phyloP scores from a whole-genome alignment of 192 early-diverging fungal species.

The Coemansia sp. region DNA sequence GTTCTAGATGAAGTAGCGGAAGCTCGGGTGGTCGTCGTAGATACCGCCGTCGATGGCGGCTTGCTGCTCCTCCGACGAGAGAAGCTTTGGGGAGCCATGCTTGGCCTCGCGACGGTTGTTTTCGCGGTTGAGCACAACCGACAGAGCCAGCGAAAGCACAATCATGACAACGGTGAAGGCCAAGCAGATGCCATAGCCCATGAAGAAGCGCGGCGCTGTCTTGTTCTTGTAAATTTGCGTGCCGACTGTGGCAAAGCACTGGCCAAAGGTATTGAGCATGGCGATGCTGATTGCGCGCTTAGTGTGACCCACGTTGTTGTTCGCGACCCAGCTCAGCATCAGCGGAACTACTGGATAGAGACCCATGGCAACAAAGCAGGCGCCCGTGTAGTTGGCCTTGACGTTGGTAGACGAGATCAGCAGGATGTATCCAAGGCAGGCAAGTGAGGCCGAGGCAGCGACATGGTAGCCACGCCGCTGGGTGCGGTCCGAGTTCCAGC shows the following conservation, averaged over 20 bases:
- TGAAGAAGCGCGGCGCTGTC: constrained; percentile 59
- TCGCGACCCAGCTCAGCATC: constrained; percentile 66
- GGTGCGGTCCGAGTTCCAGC: constrained; percentile 53
- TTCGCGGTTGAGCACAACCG: constrained; percentile 58
- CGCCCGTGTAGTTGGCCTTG: constrained; percentile 47
- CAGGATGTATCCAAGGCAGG: constrained; percentile 44
- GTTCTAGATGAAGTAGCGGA: constrained; percentile 41
- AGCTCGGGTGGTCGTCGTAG: constrained; percentile 50
- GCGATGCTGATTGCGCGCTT: constrained; percentile 71
- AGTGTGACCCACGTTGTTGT: constrained; percentile 67
- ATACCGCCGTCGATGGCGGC: constrained; percentile 29
- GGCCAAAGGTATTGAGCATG: constrained; percentile 65
- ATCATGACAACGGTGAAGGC: constrained; percentile 55
- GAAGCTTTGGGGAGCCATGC: constrained; percentile 20
- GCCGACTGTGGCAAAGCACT: constrained; percentile 71
- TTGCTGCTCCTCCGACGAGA: constrained; percentile 35
- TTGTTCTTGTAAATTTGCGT: constrained; percentile 69
- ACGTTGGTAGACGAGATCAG: constrained; percentile 33
- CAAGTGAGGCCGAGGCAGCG: constrained; percentile 26
- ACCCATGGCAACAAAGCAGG: constrained; percentile 50
- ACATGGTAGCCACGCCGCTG: constrained; percentile 51
- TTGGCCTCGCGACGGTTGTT: constrained; percentile 49
- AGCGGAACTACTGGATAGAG: constrained; percentile 57
- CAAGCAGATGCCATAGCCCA: constrained; percentile 52
- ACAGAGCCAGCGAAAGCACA: constrained; percentile 53